phyloP scores from a whole-genome alignment of 495 filamentous ascomycete species.

The Cercophora samala region DNA sequence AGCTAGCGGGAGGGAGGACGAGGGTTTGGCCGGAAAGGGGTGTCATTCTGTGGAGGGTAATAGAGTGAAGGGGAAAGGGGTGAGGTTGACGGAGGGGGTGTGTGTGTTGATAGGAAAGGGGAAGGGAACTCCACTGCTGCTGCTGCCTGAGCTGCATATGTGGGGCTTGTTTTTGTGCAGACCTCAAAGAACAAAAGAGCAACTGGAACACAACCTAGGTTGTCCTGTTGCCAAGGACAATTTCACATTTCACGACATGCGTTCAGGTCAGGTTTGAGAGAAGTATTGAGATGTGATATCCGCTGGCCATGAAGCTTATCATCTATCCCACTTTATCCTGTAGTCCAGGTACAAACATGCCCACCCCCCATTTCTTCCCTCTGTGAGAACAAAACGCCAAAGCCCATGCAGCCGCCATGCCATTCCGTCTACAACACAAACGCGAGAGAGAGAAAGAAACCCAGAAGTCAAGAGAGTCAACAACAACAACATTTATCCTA shows the following conservation, averaged over 20 bases:
- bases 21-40: not conserved
- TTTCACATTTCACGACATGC: too few relatives aligned
- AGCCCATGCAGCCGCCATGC: not conserved
- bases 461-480: not conserved
- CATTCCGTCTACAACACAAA: not conserved
- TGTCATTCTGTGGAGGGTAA: not conserved
- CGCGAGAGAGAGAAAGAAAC: not conserved
- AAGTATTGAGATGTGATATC: not conserved
- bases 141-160: too few relatives aligned
- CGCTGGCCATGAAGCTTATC: not conserved
- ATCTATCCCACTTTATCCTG: not conserved
- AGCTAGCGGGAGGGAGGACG: not conserved
- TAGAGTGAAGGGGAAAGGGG: not conserved
- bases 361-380: not conserved
- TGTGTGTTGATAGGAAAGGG: too few relatives aligned
- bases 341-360: not conserved
- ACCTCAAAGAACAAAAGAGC: too few relatives aligned
- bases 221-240: too few relatives aligned
- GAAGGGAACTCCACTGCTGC: too few relatives aligned
- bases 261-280: too few relatives aligned
- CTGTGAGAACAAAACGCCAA: not conserved
- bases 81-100: not conserved
- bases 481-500: not conserved
- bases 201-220: too few relatives aligned
- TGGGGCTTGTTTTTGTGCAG: too few relatives aligned